phyloP scores from a whole-genome alignment of 768 basidiomycete species.

The Leccinum barrowsii region DNA sequence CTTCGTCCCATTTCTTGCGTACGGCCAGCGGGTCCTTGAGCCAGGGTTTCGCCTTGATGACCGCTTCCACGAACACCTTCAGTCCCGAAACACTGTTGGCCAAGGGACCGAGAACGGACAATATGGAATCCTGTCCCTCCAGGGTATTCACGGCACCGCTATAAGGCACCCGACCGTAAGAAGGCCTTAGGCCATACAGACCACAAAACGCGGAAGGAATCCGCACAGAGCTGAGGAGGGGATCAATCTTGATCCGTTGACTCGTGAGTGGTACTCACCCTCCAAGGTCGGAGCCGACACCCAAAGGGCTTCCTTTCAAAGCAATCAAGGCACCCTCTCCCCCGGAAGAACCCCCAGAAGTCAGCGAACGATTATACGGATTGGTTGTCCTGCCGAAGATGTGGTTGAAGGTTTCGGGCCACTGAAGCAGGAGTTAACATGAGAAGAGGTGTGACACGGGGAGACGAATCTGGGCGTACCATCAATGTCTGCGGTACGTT shows the following conservation, averaged over 20 bases:
- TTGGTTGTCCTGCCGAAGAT: conserved; percentile 79
- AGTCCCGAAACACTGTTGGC: conserved; percentile 55
- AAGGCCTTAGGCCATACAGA: conserved; percentile 68
- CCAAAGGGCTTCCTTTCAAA: conserved; percentile 43
- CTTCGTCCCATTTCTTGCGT: conserved; percentile 58
- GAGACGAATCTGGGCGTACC: conserved; percentile 35
- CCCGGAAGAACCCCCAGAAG: conserved; percentile 78
- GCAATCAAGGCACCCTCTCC: conserved; percentile 79
- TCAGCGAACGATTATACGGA: conserved; percentile 68
- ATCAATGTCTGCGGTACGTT: conserved; percentile 78
- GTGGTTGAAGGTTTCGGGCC: conserved; percentile 74
- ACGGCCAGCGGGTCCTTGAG: conserved; percentile 55
- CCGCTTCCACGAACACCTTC: conserved; percentile 60
- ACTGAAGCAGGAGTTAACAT: conserved; percentile 38
- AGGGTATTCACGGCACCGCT: conserved; percentile 59
- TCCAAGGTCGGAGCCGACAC: conserved; percentile 80
- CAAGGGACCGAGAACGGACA: conserved; percentile 75
- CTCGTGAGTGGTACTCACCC: conserved; percentile 43
- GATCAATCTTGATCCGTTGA: background rate
- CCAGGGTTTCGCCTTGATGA: conserved; percentile 64
- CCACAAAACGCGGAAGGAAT: conserved; percentile 68
- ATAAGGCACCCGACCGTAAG: conserved; percentile 68
- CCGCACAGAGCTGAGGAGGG: conserved; percentile 54
- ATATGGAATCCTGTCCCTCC: conserved; percentile 68
- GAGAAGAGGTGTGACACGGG: background rate